phyloP scores from a whole-genome alignment of 1,139 yeast genomes.

The Candida albicans region DNA sequence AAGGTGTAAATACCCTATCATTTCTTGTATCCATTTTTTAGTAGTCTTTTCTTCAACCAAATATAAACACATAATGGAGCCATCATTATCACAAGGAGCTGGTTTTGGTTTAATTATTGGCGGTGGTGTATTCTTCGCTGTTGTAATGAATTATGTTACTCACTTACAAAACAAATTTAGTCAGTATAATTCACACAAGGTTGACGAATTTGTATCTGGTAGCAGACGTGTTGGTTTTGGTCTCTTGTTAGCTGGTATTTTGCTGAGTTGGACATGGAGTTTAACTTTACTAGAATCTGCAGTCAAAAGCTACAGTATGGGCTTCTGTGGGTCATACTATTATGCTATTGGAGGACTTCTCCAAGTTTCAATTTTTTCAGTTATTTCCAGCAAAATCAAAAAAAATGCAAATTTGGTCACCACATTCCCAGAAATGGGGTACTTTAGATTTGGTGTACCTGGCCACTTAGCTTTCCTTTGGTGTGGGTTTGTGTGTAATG shows the following conservation, averaged over 20 bases:
- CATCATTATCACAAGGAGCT: conserved; percentile 33
- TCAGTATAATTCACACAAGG: conserved; percentile 23
- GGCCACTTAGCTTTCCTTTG: conserved; percentile 37
- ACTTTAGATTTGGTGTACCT: conserved; percentile 34
- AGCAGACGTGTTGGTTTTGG: conserved; percentile 34
- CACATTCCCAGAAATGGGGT: conserved; percentile 42
- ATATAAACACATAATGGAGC: conserved; percentile 19
- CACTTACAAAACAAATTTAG: conserved; percentile 30
- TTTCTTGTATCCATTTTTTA: not conserved
- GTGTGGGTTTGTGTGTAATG: conserved; percentile 39
- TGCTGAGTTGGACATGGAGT: conserved; percentile 41
- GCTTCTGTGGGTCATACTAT: conserved; percentile 22
- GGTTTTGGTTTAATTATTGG: conserved; percentile 39
- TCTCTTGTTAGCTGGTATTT: conserved; percentile 32
- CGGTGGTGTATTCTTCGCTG: conserved; percentile 35
- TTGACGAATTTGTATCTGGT: conserved; percentile 41
- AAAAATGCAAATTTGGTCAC: conserved; percentile 39
- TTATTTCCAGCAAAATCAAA: conserved; percentile 38
- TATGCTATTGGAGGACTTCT: conserved; percentile 32
- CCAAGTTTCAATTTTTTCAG: conserved; percentile 38
- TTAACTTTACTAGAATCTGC: conserved; percentile 26
- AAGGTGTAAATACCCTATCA: not conserved
- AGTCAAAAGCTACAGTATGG: conserved; percentile 14
- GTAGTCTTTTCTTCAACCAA: not conserved
- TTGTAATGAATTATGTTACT: conserved; percentile 31